Conservation (phyloP, 140 eudicot species). For the Bidens hawaiensis region DNA sequence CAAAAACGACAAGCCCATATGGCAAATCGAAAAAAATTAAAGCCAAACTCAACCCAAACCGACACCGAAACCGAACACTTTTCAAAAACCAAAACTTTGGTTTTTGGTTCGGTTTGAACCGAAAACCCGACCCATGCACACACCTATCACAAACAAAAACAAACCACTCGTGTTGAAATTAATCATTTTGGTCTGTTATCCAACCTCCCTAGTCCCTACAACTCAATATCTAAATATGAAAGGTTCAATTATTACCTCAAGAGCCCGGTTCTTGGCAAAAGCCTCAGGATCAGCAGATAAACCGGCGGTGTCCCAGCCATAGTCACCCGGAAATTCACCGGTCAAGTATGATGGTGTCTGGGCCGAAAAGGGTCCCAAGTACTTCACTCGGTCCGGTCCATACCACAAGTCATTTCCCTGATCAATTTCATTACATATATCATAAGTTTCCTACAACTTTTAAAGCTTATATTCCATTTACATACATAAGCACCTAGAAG, state of each 20-base stretch:
- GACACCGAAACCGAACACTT: too few relatives aligned
- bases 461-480: neutral
- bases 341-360: slow-evolving; percentile 92
- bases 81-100: too few relatives aligned
- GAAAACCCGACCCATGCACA: too few relatives aligned
- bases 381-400: slow-evolving; percentile 95
- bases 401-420: slow-evolving; percentile 88
- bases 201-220: neutral
- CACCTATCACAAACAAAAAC: too few relatives aligned
- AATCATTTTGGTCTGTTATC: neutral
- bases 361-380: slow-evolving; percentile 97
- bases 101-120: too few relatives aligned
- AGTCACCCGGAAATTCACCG: slow-evolving; percentile 93
- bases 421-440: neutral
- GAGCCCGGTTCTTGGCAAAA: slow-evolving; percentile 90
- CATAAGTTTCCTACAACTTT: neutral
- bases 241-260: slow-evolving; percentile 53
- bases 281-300: slow-evolving; percentile 98
- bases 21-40: too few relatives aligned
- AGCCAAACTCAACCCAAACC: too few relatives aligned
- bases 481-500: too few relatives aligned
- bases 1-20: too few relatives aligned
- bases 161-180: too few relatives aligned
- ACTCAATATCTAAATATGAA: neutral
- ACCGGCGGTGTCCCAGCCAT: slow-evolving; percentile 98